Evolutionary conservation across 2,329 filamentous ascomycete genomes (phyloP).

Genomic region (Xylariaceae sp.): DNA sequence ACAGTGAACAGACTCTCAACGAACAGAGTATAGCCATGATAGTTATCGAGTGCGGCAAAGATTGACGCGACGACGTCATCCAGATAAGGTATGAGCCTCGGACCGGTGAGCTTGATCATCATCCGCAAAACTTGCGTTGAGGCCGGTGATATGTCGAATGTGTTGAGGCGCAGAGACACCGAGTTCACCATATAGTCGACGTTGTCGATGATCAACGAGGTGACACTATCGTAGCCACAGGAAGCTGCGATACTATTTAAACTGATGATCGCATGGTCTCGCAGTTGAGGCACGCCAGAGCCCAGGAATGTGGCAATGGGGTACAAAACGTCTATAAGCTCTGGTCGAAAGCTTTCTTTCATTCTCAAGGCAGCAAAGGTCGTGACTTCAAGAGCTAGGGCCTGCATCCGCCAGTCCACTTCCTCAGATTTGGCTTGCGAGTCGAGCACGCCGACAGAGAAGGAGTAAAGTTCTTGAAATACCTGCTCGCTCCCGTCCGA

Average conservation of each 20-base stretch:
- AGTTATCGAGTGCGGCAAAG: conserved; percentile 88
- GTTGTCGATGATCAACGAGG: conserved; percentile 75
- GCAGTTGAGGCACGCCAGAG: conserved; percentile 58
- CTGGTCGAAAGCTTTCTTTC: conserved; percentile 63
- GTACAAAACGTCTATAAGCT: conserved; percentile 86
- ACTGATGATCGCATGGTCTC: conserved; percentile 73
- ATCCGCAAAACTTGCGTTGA: conserved; percentile 85
- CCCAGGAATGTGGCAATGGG: conserved; percentile 85
- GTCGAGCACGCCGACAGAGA: conserved; percentile 56
- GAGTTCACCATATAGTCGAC: conserved; percentile 96
- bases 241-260: conserved; percentile 71
- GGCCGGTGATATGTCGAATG: conserved; percentile 85
- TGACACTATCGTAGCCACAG: conserved; percentile 68
- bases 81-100: conserved; percentile 73
- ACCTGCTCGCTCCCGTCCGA: conserved; percentile 37
- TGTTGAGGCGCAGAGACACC: conserved; percentile 79
- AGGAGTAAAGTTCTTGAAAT: conserved; percentile 61
- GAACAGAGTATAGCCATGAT: conserved; percentile 82
- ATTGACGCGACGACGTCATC: conserved; percentile 89
- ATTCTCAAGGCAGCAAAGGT: conserved; percentile 66
- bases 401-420: conserved; percentile 64
- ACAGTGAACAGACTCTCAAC: conserved; percentile 82
- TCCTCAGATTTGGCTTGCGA: conserved; percentile 41
- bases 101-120: conserved; percentile 86
- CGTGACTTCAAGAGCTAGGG: conserved; percentile 73